phyloP scores from a whole-genome alignment of 306 rosid species.

The peach (Prunus persica) region DNA sequence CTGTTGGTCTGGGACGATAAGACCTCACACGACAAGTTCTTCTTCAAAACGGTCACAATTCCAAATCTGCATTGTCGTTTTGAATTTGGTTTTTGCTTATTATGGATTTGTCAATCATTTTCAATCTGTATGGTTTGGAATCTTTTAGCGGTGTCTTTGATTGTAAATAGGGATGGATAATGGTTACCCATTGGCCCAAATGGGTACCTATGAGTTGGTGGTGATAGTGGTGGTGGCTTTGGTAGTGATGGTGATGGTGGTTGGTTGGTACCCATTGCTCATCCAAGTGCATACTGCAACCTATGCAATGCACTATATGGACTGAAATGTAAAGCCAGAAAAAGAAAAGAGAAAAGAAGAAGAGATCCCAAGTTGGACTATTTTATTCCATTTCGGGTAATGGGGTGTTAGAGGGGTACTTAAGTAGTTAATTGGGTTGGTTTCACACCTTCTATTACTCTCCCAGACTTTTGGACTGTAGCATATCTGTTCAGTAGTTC shows the following conservation, averaged over 20 bases:
- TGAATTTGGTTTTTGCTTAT: background rate
- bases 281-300: too few species aligned
- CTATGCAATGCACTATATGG: too few species aligned
- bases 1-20: slow-evolving; percentile 91
- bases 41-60: slow-evolving; percentile 56
- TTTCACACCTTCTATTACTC: too few species aligned
- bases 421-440: background rate
- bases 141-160: background rate
- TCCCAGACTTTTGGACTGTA: too few species aligned
- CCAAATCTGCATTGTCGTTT: background rate
- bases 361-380: background rate
- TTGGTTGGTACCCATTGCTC: too few species aligned
- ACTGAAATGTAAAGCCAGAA: too few species aligned
- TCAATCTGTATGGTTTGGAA: background rate
- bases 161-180: background rate
- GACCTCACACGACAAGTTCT: slow-evolving; percentile 68
- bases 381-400: background rate
- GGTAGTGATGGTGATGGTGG: too few species aligned
- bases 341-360: too few species aligned
- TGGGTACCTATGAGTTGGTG: too few species aligned
- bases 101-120: background rate
- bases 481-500: background rate
- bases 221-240: too few species aligned
- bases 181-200: too few species aligned
- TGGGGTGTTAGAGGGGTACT: background rate